Evolutionary conservation across 306 rosid genomes (phyloP), one percentile per base, ranked within the genome.

Genomic region (Quercus mongolica): DNA sequence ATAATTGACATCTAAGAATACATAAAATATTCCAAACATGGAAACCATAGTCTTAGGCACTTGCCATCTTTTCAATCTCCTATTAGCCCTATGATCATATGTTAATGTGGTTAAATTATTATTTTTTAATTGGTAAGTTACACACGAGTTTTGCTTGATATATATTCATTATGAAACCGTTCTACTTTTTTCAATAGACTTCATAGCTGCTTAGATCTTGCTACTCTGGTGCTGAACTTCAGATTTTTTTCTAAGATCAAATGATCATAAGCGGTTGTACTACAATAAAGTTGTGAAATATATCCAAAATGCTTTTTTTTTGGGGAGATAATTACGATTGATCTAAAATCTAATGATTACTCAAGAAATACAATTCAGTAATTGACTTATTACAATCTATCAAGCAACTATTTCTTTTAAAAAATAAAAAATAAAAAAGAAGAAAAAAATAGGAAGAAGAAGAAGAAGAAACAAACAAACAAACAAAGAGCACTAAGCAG

Each of bases 361-460:
- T 61, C 26, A 73, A 74, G 33, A 72, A 76, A 31, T 61, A 13
- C 18, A 73, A 82, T 64, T 64, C 78, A 70, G 14, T 55, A 72
- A n/a, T n/a, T 26, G 76, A 7, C 25, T 41, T 31, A 75, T 65
- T 28, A 38, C 38, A 58, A 64, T 52, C 73, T 57, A 65, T 56
- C 25, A 78, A 65, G 33, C 51, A 74, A 33, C 56, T 67, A 63
- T 7, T 26, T 6, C 64, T 25, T 62, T 20, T 38, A 64, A 64
- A 64, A 62, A 49, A 26, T 20, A 14, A 68, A 49, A 49, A 12
- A 12, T 1, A 1, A 12, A 49, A 3, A 7, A 38, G 7, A 38
- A 38, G 2, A 7, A 38, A 38, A 7, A 0, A 25, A 25, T 25
- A 25, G 26, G 1, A 38, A 0, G 10, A 38, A 7, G 46, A 38